A percentile compares a stretch with the other conserved stretches of the same genome.
Conservation (phyloP, 306 rosid genomes). For the Rubus idaeus region DNA sequence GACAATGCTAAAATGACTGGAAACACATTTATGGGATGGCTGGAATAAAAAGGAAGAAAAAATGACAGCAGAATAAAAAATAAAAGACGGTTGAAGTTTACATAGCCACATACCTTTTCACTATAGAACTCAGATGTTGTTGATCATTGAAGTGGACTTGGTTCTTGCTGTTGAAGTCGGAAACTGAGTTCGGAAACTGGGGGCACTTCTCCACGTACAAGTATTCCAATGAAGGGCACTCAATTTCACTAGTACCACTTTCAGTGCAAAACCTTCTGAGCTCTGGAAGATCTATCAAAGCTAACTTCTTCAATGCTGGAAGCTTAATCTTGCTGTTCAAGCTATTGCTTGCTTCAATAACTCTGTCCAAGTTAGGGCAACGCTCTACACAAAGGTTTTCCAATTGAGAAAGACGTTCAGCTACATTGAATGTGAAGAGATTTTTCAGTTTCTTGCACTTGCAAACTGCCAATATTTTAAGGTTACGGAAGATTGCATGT, state of each 20-base stretch:
- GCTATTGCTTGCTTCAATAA: not conserved
- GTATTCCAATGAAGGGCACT: constrained; percentile 17
- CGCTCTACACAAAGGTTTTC: constrained; percentile 19
- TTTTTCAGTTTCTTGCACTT: constrained; percentile 9
- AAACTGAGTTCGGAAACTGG: not conserved
- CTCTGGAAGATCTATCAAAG: not conserved
- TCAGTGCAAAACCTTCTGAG: constrained; percentile 4
- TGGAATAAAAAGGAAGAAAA: not conserved
- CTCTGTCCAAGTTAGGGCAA: not conserved
- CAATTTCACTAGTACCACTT: not conserved
- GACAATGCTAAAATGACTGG: not conserved
- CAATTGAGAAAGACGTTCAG: constrained; percentile 1
- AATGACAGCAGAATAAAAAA: not conserved
- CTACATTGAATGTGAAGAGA: not conserved
- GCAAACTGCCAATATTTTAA: not conserved
- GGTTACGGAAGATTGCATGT: constrained; percentile 4
- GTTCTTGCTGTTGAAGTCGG: not conserved
- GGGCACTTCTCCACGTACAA: not conserved
- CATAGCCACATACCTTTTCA: constrained; percentile 5
- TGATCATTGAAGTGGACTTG: constrained; percentile 14
- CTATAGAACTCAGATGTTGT: not conserved
- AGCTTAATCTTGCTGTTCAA: not conserved
- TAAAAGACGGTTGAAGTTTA: not conserved
- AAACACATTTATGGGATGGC: not conserved
- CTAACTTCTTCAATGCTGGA: not conserved